Evolutionary conservation across 2,329 filamentous ascomycete genomes (phyloP), one percentile per base, ranked within the genome.

Genomic region (Claviceps pazoutovae): DNA sequence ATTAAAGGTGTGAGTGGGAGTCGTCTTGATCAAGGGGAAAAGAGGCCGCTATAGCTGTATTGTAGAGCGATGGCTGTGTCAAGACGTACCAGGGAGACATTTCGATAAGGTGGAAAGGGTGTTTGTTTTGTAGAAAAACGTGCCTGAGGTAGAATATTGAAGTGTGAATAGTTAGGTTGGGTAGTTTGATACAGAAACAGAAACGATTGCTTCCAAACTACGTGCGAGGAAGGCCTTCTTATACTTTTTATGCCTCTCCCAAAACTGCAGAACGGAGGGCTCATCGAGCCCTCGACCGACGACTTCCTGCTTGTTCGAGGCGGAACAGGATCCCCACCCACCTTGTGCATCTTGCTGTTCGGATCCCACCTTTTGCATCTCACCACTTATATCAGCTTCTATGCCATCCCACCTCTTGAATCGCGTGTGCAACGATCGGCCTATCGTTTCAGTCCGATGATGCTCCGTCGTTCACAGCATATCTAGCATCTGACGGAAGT

Each of bases 1-100:
- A 16, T 38, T 6, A 43, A 19, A 30, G 2, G 7, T 34, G 30
- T 34, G 30, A 34, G 30, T 34, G 9, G 30, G 30, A 34, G 30
- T 34, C 30, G 26, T 3, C 9, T 34, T 34, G 3, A 34, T 34
- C 30, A 34, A 34, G 30, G 30, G 30, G 3, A 11, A 11, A 11
- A 34, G 30, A 34, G 30, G 30, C 30, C 30, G 30, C 23, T 23
- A 5, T 23, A 6, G 23, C 23, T 23, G 3, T 34, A 4, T 34
- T 34, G 30, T 11, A 9, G 30, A 34, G 30, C 30, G 30, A 11
- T 34, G 30, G 30, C 30, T 34, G 30, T 34, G 30, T 34, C 30
- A 11, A 4, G 17, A 48, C 52, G 41, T 55, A 56, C 55, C 55
- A 56, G 52, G 54, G 55, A 56, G 52, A 52, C 55, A 56, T 56